A percentile compares a stretch with the other conserved stretches of the same genome.
Evolutionary conservation across 179 eudicot genomes (phyloP).

Genomic region (Silene vulgaris): DNA sequence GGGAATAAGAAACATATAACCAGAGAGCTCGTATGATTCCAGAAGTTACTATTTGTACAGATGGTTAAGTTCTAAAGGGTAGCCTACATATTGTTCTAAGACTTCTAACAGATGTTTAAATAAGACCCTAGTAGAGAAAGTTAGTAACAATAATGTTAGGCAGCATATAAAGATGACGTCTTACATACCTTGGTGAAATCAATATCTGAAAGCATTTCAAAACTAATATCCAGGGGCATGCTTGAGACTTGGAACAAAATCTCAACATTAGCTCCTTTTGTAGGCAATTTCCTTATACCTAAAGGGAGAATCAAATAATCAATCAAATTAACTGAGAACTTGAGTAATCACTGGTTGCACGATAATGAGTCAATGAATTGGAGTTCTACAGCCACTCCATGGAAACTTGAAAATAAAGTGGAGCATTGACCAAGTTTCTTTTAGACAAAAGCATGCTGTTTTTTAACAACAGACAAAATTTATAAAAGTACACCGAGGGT

Average conservation of each 20-base stretch:
- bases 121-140: neutral
- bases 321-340: neutral
- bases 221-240: slow-evolving; percentile 28
- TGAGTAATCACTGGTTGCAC: neutral
- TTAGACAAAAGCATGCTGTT: neutral
- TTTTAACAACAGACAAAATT: neutral
- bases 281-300: slow-evolving; percentile 22
- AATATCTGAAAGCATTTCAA: slow-evolving; percentile 29
- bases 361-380: neutral
- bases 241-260: slow-evolving; percentile 29
- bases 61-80: neutral
- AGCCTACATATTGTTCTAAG: neutral
- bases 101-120: neutral
- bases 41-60: neutral
- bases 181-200: slow-evolving; percentile 35
- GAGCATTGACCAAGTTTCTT: slow-evolving; percentile 6
- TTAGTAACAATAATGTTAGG: neutral
- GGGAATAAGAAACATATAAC: neutral
- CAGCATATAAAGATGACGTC: slow-evolving; percentile 3
- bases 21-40: neutral
- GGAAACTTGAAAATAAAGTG: neutral
- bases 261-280: slow-evolving; percentile 7
- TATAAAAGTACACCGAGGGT: neutral
- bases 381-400: slow-evolving; percentile 1
- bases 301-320: slow-evolving; percentile 8